These are phyloP conservation scores for Cadophora sp. DNA, from an alignment of 2,329 filamentous ascomycete genomes.

Conservation along the genomic window DNA sequence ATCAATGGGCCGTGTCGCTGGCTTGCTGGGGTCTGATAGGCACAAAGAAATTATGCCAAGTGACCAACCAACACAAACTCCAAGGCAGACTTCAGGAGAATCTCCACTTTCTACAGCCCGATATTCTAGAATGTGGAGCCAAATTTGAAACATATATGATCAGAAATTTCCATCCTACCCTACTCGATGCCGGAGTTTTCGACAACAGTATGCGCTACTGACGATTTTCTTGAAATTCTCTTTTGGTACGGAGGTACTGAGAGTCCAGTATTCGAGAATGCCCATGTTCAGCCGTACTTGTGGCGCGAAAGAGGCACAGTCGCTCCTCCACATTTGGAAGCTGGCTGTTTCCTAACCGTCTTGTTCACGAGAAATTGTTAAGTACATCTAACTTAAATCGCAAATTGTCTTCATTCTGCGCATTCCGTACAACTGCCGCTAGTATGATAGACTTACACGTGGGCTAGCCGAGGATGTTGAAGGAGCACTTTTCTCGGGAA, in stretches of 20 bases:
- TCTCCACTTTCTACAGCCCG: neutral
- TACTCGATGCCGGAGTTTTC: neutral
- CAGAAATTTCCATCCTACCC: too few relatives aligned
- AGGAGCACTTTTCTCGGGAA: neutral
- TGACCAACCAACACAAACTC: neutral
- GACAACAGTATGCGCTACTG: neutral
- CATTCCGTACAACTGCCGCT: neutral
- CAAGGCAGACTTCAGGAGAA: neutral
- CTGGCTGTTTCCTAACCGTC: too few relatives aligned
- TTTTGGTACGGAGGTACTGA: neutral
- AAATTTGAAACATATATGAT: too few relatives aligned
- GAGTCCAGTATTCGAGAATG: neutral
- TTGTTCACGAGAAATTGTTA: neutral
- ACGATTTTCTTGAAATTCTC: neutral
- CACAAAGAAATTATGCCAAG: neutral
- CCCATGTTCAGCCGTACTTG: neutral
- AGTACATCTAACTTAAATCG: too few relatives aligned
- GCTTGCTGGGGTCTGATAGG: neutral
- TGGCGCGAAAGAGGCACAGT: neutral
- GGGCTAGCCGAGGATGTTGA: neutral
- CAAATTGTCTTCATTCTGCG: too few relatives aligned
- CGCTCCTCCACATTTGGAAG: neutral
- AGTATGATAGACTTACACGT: neutral
- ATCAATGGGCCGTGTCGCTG: neutral
- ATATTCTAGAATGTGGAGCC: too few relatives aligned